Percentiles rank a stretch among this genome's conserved stretches.
Conservation (phyloP, 2,329 filamentous ascomycete genomes). For the Purpureocillium lavendulum region DNA sequence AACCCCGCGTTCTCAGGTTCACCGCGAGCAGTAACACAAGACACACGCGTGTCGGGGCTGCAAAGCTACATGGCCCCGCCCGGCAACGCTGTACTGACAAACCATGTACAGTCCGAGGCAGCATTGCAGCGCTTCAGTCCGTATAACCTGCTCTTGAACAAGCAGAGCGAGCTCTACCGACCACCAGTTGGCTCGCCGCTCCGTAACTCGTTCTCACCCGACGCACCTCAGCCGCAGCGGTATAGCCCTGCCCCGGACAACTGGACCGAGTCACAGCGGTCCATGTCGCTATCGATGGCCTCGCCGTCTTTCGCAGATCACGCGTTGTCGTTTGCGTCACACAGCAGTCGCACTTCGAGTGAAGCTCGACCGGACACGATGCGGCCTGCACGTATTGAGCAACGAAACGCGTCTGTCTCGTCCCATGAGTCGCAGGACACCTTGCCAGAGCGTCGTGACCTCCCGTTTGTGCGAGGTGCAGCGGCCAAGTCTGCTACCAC, state of each 20-base stretch:
- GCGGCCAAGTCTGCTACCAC: no score
- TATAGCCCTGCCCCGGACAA: background rate
- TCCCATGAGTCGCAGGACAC: conserved; percentile 14
- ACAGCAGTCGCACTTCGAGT: no score
- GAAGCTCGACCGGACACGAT: no score
- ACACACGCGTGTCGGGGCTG: background rate
- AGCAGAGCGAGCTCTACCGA: conserved; percentile 8
- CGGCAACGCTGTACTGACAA: no score
- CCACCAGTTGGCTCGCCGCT: conserved; percentile 20
- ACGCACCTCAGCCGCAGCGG: background rate
- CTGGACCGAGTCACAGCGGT: background rate
- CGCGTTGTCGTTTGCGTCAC: no score
- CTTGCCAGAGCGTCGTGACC: conserved; percentile 21
- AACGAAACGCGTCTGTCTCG: no score
- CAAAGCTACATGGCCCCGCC: no score
- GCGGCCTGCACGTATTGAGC: no score
- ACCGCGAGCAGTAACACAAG: background rate
- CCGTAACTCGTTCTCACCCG: conserved; percentile 9
- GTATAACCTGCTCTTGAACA: conserved; percentile 13
- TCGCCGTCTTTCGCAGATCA: no score
- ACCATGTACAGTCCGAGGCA: background rate
- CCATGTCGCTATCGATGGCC: background rate
- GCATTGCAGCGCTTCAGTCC: conserved; percentile 12
- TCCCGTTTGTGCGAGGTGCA: conserved; percentile 10
- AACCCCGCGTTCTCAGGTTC: conserved; percentile 2